Percentiles rank a stretch among this genome's conserved stretches.
These are phyloP conservation scores for Novymonas esmeraldas DNA, from an alignment of 208 protist species.

Conservation along the genomic window DNA sequence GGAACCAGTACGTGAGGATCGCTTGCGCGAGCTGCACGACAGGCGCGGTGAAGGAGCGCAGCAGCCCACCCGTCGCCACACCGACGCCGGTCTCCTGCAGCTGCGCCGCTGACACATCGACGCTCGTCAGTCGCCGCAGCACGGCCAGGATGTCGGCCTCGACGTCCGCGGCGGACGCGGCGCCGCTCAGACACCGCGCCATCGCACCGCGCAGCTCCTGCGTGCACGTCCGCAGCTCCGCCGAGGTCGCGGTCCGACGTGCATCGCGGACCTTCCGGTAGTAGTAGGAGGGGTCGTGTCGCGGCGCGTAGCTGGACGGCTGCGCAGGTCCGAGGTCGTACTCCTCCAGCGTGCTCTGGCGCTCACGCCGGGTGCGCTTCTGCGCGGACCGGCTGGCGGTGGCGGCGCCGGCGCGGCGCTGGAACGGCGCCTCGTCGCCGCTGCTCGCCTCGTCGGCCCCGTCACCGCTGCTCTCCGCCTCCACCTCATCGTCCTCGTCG, in stretches of 20 bases:
- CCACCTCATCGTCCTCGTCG: neutral
- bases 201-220: constrained; percentile 15
- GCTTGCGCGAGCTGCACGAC: constrained; percentile 56
- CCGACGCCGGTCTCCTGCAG: constrained; percentile 58
- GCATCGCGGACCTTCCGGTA: constrained; percentile 35
- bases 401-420: constrained; percentile 16
- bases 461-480: constrained; percentile 10
- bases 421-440: constrained; percentile 15
- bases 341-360: constrained; percentile 40
- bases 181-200: constrained; percentile 14
- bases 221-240: constrained; percentile 24
- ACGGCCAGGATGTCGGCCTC: constrained; percentile 40
- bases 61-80: constrained; percentile 59
- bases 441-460: constrained; percentile 21
- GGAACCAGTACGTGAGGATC: constrained; percentile 81
- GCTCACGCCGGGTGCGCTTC: constrained; percentile 27
- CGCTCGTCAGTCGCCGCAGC: constrained; percentile 43
- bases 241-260: constrained; percentile 31
- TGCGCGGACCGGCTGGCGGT: constrained; percentile 23
- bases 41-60: constrained; percentile 35
- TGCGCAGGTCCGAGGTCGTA: constrained; percentile 35
- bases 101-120: constrained; percentile 63
- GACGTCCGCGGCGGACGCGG: constrained; percentile 10
- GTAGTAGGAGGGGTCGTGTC: constrained; percentile 44
- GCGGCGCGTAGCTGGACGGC: constrained; percentile 22